phyloP scores from a whole-genome alignment of 2,329 filamentous ascomycete species.

The Colletotrichum sp. region DNA sequence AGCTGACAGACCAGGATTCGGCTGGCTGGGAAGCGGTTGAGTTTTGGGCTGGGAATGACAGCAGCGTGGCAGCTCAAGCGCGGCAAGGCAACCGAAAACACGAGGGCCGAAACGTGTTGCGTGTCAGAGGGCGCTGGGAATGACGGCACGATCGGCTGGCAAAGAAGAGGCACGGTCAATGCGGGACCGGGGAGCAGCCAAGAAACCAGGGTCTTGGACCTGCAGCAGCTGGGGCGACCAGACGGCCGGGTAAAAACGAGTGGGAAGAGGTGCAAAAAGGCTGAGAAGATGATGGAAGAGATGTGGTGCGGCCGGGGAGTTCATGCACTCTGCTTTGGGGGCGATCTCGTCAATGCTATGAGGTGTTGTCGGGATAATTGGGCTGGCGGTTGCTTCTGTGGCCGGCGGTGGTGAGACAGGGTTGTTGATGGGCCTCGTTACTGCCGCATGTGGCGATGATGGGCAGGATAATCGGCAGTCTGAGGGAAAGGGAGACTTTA shows the following conservation, averaged over 20 bases:
- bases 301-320: neutral
- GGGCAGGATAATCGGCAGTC: neutral
- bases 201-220: neutral
- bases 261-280: neutral
- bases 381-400: neutral
- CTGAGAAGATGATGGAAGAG: neutral
- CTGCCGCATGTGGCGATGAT: neutral
- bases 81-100: neutral
- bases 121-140: conserved; percentile 19
- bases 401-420: neutral
- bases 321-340: neutral
- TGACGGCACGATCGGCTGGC: conserved; percentile 18
- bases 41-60: conserved; percentile 16
- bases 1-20: conserved; percentile 7
- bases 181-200: conserved; percentile 12
- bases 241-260: neutral
- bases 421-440: neutral
- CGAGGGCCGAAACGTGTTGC: conserved; percentile 18
- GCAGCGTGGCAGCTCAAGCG: neutral
- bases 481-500: neutral
- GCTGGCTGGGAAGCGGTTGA: conserved; percentile 8
- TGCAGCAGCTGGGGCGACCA: conserved; percentile 1
- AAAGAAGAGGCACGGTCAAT: conserved; percentile 15
- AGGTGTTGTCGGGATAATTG: neutral
- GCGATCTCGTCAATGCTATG: neutral